Percentiles rank a stretch among this genome's conserved stretches.
phyloP scores from a whole-genome alignment of 805 yeast genomes.

The Saccharomycopsis selenospora region DNA sequence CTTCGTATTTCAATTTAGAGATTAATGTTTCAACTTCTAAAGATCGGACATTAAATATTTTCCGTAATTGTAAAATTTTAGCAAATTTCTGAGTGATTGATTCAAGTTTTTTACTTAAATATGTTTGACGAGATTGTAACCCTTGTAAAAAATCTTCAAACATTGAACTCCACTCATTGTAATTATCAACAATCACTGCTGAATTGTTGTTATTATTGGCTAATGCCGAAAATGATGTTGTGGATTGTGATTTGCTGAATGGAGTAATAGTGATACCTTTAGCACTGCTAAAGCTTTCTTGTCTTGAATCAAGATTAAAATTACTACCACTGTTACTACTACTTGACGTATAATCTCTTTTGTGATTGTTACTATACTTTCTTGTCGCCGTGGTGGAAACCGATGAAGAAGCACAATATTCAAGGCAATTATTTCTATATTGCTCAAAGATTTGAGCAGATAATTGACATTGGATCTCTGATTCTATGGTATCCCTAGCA shows the following conservation, averaged over 20 bases:
- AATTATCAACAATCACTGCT: not conserved
- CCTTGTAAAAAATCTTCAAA: conserved; percentile 7
- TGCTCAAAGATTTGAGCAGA: not conserved
- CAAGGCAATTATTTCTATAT: not conserved
- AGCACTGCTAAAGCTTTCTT: not conserved
- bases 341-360: no score
- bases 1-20: conserved; percentile 59
- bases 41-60: conserved; percentile 32
- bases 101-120: conserved; percentile 9
- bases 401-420: not conserved
- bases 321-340: not conserved
- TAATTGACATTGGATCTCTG: not conserved
- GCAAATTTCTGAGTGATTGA: conserved; percentile 6
- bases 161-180: not conserved
- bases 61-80: conserved; percentile 7
- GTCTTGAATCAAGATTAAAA: not conserved
- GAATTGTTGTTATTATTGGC: not conserved
- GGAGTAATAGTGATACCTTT: not conserved
- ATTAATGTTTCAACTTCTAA: conserved; percentile 47
- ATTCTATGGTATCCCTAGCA: not conserved
- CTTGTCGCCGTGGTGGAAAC: not conserved
- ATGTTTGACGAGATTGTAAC: not conserved
- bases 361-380: not conserved
- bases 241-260: not conserved
- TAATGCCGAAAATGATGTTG: conserved; percentile 2